Evolutionary conservation across 1,284 basidiomycete genomes (phyloP).

Genomic region (Cutaneotrichosporon daszewskae): DNA sequence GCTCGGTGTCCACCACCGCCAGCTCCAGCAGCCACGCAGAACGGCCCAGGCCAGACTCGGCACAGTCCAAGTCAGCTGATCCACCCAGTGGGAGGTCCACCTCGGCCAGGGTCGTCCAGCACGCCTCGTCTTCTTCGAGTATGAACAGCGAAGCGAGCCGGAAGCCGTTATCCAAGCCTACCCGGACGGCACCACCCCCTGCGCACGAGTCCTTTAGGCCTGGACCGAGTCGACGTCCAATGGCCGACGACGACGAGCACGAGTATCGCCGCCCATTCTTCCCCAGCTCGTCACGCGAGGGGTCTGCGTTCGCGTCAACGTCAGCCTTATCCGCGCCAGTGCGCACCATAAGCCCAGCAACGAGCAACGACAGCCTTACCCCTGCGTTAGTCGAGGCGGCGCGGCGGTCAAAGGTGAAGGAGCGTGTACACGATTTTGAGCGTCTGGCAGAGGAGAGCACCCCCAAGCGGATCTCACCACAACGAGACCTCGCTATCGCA

Average conservation of each 20-base stretch:
- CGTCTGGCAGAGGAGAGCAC: neutral
- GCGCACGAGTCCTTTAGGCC: too few relatives aligned
- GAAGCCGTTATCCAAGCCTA: constrained; percentile 22
- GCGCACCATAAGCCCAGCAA: neutral
- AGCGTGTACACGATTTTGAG: constrained; percentile 4
- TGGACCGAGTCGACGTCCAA: too few relatives aligned
- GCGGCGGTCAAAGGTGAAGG: neutral
- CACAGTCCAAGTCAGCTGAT: too few relatives aligned
- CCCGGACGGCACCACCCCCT: constrained; percentile 21
- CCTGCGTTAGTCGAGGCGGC: neutral
- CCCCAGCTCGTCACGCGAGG: too few relatives aligned
- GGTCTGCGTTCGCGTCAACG: too few relatives aligned
- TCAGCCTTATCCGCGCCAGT: too few relatives aligned
- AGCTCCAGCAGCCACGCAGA: too few relatives aligned
- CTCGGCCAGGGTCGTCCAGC: neutral
- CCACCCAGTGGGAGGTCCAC: neutral
- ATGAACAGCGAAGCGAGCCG: neutral
- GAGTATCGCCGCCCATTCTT: too few relatives aligned
- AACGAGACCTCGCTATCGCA: constrained; percentile 4
- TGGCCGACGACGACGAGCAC: neutral
- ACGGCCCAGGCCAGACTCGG: too few relatives aligned
- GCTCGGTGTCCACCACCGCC: neutral
- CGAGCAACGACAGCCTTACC: neutral
- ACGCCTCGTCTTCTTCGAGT: constrained; percentile 5
- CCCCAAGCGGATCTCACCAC: neutral